Base-by-base conservation (phyloP, 2,329 filamentous ascomycete genomes). In the Stagonosporopsis cucurbitacearum region DNA sequence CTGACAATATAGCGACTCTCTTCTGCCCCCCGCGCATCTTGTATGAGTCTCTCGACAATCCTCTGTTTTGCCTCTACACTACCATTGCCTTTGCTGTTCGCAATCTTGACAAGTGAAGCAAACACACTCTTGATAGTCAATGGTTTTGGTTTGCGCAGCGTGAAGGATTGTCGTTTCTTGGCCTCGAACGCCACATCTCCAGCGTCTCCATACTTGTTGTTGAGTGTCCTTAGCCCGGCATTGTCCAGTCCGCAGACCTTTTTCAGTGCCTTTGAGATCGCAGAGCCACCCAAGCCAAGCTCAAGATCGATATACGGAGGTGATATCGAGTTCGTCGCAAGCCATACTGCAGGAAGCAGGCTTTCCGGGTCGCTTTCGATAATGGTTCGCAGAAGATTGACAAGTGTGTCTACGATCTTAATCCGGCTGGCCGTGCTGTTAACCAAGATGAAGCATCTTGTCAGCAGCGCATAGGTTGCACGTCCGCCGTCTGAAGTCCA, bases 161-260 rank as follows among this genome's bases (percentile, higher is more conserved):
- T 98, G 62, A 96, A 93, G 59, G 86, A 91, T 73, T 97, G 93
- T 65, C 90, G 89, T 78, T 97, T 97, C 81, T 98, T 98, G 2
- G 93, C 94, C 74, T 98, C 93, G 63, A 96, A 98, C 0, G 95
- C 95, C 4, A 98, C 95, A 74, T 99, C 95, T 4, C 95, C 95
- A 2, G 92, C 90, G 76, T 99, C 95, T 1, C 95, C 95, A 64
- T 96, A 84, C 67, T 92, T 96, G 77, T 96, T 88, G 68, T 96
- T 96, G 0, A 98, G 83, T 0, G 86, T 84, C 75, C 96, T 96
- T 3, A 98, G 80, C 0, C 90, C 86, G 25, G 87, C 85, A 55
- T 84, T 89, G 64, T 97, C 91, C 20, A 98, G 78, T 0, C 94
- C 93, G 65, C 93, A 97, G 2, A 92, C 90, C 69, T 93, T 92